A percentile compares a stretch with the other conserved stretches of the same genome.
Evolutionary conservation across 306 rosid species (phyloP).

Genomic region (Cercis canadensis): DNA sequence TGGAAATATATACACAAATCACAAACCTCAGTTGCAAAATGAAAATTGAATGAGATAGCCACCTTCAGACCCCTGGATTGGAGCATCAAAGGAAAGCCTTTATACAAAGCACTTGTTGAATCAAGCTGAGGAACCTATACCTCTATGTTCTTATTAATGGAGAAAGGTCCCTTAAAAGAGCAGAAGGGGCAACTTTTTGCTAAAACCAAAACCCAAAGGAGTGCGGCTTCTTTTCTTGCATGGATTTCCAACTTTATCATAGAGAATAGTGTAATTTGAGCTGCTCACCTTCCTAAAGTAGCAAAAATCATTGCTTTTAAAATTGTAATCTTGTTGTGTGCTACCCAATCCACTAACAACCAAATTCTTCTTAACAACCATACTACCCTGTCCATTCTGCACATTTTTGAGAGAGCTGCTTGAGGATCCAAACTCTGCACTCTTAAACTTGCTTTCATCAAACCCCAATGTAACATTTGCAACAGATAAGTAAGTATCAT

Average conservation of each 20-base stretch:
- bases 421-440: slow-evolving; percentile 37
- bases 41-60: slow-evolving; percentile 12
- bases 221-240: slow-evolving; percentile 48
- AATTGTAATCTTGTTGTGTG: slow-evolving; percentile 74
- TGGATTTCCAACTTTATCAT: slow-evolving; percentile 53
- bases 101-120: slow-evolving; percentile 14
- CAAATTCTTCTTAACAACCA: slow-evolving; percentile 57
- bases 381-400: slow-evolving; percentile 72
- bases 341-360: slow-evolving; percentile 66
- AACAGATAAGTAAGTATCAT: slow-evolving; percentile 38
- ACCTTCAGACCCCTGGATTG: background rate
- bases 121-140: slow-evolving; percentile 3
- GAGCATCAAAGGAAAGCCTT: slow-evolving; percentile 23
- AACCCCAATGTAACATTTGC: slow-evolving; percentile 67
- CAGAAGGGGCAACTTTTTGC: slow-evolving; percentile 35
- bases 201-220: slow-evolving; percentile 29
- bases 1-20: background rate
- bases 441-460: slow-evolving; percentile 45
- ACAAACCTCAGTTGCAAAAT: background rate
- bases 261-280: slow-evolving; percentile 73
- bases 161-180: slow-evolving; percentile 40
- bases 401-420: slow-evolving; percentile 64
- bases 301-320: slow-evolving; percentile 49
- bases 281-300: slow-evolving; percentile 77
- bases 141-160: slow-evolving; percentile 1